phyloP scores from a whole-genome alignment of 805 yeast species.

The Wickerhamomyces alni region DNA sequence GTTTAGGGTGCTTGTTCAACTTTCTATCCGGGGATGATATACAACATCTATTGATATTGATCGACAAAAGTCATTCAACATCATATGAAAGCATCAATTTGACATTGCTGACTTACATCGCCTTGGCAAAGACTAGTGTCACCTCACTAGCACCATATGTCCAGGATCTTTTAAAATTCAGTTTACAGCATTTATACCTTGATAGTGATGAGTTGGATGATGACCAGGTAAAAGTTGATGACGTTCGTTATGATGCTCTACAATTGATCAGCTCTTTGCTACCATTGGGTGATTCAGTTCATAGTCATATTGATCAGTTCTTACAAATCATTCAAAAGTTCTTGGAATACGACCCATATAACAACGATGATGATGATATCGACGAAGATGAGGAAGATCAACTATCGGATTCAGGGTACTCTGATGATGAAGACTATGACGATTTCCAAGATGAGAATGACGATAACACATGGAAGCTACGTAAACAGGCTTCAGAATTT shows the following conservation, averaged over 20 bases:
- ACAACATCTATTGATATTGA: constrained; percentile 15
- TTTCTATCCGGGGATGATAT: constrained; percentile 23
- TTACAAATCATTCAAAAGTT: constrained; percentile 27
- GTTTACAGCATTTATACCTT: constrained; percentile 21
- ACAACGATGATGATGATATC: constrained; percentile 26
- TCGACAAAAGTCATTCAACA: constrained; percentile 11
- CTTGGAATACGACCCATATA: constrained; percentile 42
- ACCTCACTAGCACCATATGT: constrained; percentile 17
- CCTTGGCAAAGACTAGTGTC: constrained; percentile 25
- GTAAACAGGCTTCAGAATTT: constrained; percentile 45
- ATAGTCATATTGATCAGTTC: constrained; percentile 22
- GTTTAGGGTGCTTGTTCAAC: constrained; percentile 37
- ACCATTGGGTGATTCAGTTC: constrained; percentile 31
- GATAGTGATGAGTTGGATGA: constrained; percentile 31
- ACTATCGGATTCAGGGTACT: constrained; percentile 40
- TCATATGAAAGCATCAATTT: constrained; percentile 18
- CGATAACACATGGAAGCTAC: constrained; percentile 57
- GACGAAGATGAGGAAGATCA: constrained; percentile 29
- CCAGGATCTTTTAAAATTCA: constrained; percentile 17
- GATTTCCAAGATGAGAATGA: constrained; percentile 35
- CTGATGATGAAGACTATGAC: constrained; percentile 34
- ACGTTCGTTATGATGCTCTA: constrained; percentile 45
- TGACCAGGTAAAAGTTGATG: constrained; percentile 35
- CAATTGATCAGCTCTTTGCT: constrained; percentile 33
- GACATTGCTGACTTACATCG: constrained; percentile 15